Conservation (phyloP, 2,329 filamentous ascomycete genomes). For the Phoma sp. region DNA sequence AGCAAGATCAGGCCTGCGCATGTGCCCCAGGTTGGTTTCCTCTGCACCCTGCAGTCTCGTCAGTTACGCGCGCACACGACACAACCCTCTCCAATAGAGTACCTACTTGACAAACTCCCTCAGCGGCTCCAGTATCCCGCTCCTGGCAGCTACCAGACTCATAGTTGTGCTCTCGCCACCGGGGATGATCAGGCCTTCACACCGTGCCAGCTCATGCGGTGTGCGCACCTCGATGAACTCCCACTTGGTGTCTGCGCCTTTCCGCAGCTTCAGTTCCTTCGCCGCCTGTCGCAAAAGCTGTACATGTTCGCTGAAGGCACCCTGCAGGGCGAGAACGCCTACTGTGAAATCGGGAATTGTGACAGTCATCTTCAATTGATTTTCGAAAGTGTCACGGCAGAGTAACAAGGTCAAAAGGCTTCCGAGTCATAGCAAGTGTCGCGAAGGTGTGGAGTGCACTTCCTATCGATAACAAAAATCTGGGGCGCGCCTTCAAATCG, state of each 20-base stretch:
- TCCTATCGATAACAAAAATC: conserved; percentile 18
- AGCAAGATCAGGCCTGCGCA: conserved; percentile 94
- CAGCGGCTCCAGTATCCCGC: conserved; percentile 81
- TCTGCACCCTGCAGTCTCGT: conserved; percentile 63
- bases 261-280: conserved; percentile 51
- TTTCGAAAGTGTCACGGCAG: background rate
- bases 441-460: conserved; percentile 7
- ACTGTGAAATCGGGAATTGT: conserved; percentile 55
- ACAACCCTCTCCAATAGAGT: background rate
- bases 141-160: conserved; percentile 83
- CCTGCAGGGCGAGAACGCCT: conserved; percentile 80
- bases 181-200: conserved; percentile 86
- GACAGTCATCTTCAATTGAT: conserved; percentile 32
- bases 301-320: conserved; percentile 90
- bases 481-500: conserved; percentile 9
- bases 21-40: conserved; percentile 92
- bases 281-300: conserved; percentile 75
- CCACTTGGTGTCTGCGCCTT: conserved; percentile 53
- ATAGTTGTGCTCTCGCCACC: conserved; percentile 96
- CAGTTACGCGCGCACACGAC: background rate
- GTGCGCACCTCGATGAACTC: conserved; percentile 82
- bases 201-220: conserved; percentile 70
- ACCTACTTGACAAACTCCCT: conserved; percentile 88
- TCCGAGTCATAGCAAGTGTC: conserved; percentile 14
- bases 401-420: background rate